These are phyloP conservation scores for Parietaria judaica DNA, from an alignment of 306 rosid species.

Conservation along the genomic window DNA sequence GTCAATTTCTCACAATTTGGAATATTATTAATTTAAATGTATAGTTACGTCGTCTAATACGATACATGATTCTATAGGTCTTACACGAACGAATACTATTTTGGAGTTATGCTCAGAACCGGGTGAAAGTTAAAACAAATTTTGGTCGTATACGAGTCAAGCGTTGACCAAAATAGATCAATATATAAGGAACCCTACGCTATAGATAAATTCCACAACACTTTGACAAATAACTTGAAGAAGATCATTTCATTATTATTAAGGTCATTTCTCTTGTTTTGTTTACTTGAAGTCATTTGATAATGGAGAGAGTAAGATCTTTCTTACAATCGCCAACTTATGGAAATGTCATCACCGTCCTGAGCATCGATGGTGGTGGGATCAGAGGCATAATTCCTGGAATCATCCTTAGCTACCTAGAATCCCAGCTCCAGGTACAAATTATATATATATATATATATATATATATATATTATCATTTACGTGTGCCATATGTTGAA, in stretches of 20 bases:
- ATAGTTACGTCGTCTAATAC: not conserved
- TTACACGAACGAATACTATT: not conserved
- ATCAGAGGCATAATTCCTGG: slow-evolving; percentile 55
- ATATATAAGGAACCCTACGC: not conserved
- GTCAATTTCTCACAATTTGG: not conserved
- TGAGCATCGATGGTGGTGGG: slow-evolving; percentile 69
- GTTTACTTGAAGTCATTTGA: not conserved
- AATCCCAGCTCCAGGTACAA: slow-evolving; percentile 56
- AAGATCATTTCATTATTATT: no score
- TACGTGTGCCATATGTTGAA: no score
- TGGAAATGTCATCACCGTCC: slow-evolving; percentile 47
- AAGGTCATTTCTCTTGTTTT: no score
- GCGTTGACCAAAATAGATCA: not conserved
- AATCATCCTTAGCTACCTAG: slow-evolving; percentile 39
- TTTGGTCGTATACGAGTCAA: not conserved
- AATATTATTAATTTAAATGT: not conserved
- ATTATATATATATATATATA: no score
- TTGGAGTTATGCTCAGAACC: not conserved
- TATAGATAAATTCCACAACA: not conserved
- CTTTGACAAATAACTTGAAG: no score
- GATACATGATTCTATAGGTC: not conserved
- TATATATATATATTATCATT: no score
- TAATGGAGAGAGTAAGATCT: slow-evolving; percentile 24
- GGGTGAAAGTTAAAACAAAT: not conserved
- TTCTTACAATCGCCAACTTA: slow-evolving; percentile 41